phyloP scores from a whole-genome alignment of 208 protist genomes.

The Lotmaria passim region DNA sequence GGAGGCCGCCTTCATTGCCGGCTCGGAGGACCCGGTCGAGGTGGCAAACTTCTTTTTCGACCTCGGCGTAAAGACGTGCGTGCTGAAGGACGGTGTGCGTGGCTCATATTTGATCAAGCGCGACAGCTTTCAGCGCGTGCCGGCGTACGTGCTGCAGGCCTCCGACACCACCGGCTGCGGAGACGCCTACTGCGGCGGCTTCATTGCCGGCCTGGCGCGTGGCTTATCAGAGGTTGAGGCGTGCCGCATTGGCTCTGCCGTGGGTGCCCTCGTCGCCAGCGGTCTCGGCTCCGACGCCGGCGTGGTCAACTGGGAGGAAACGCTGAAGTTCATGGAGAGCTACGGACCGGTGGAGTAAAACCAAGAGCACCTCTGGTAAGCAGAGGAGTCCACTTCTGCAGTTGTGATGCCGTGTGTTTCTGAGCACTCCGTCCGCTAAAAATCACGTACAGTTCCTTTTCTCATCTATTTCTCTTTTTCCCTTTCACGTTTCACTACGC shows the following conservation, averaged over 20 bases:
- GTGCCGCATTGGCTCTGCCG: slow-evolving; percentile 23
- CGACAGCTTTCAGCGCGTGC: slow-evolving; percentile 28
- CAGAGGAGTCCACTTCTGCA: slow-evolving; percentile 12
- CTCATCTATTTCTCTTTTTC: slow-evolving; percentile 7
- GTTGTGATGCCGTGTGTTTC: slow-evolving; percentile 3
- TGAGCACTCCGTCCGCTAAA: too few species aligned
- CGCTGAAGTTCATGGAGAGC: slow-evolving; percentile 1
- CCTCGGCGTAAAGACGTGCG: slow-evolving; percentile 20
- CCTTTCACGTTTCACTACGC: too few species aligned
- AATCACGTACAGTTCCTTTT: too few species aligned
- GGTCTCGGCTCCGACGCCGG: slow-evolving; percentile 35
- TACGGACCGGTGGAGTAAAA: slow-evolving; percentile 12
- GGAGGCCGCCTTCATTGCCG: slow-evolving; percentile 21
- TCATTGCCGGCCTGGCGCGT: slow-evolving; percentile 25
- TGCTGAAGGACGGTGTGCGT: slow-evolving; percentile 28
- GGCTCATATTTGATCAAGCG: slow-evolving; percentile 25
- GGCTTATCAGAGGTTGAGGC: slow-evolving; percentile 24
- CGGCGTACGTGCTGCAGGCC: slow-evolving; percentile 24
- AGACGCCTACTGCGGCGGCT: slow-evolving; percentile 30
- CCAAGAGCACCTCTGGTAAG: background rate
- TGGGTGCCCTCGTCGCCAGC: slow-evolving; percentile 27
- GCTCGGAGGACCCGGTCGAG: slow-evolving; percentile 8
- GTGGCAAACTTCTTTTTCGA: slow-evolving; percentile 28
- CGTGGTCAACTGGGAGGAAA: slow-evolving; percentile 27
- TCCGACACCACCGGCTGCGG: slow-evolving; percentile 33